phyloP scores from a whole-genome alignment of 345 rosid genomes.

The Aegle marmelos region DNA sequence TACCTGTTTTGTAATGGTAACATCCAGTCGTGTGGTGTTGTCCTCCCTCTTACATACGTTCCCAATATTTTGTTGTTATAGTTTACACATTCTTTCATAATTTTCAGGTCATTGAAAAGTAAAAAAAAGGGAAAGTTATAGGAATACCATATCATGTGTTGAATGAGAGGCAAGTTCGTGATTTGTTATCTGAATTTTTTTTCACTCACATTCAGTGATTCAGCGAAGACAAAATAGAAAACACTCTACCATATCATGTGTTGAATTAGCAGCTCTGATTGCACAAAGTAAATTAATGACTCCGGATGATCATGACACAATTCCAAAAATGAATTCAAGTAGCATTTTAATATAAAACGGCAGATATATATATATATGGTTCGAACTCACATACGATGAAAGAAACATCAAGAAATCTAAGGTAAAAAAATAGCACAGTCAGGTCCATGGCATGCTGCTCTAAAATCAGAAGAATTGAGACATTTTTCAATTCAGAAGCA shows the following conservation, averaged over 20 bases:
- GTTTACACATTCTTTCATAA: slow-evolving; percentile 55
- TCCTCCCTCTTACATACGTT: slow-evolving; percentile 14
- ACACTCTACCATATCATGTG: neutral
- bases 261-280: neutral
- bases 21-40: neutral
- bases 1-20: slow-evolving; percentile 56
- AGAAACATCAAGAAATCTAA: slow-evolving; percentile 11
- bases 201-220: slow-evolving; percentile 7
- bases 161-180: slow-evolving; percentile 15
- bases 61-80: slow-evolving; percentile 27
- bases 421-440: slow-evolving; percentile 18
- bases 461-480: slow-evolving; percentile 8
- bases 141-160: slow-evolving; percentile 11
- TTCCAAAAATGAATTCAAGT: neutral
- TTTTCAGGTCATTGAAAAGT: slow-evolving; percentile 24
- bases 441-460: neutral
- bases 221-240: neutral
- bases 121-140: slow-evolving; percentile 21
- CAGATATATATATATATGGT: neutral
- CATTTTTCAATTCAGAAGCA: slow-evolving; percentile 6
- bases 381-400: neutral
- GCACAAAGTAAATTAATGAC: neutral
- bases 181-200: neutral
- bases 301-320: neutral
- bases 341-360: neutral